Evolutionary conservation across 169 alveolate genomes (phyloP).

Genomic region (Plasmodium malariae): DNA sequence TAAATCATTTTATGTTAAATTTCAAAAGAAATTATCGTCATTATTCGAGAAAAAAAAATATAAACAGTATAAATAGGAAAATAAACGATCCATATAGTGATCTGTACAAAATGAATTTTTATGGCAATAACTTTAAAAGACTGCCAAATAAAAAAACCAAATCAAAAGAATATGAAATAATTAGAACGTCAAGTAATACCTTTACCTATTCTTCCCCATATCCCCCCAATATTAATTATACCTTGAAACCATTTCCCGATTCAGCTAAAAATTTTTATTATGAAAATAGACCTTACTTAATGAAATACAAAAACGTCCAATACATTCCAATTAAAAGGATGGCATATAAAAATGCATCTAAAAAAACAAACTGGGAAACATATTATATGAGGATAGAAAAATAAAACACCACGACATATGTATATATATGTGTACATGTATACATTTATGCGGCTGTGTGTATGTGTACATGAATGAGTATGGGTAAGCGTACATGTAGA

Average conservation of each 20-base stretch:
- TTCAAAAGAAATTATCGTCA: conserved; percentile 61
- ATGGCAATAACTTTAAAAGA: conserved; percentile 52
- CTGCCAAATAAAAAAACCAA: conserved; percentile 83
- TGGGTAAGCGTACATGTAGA: too few relatives aligned
- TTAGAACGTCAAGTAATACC: conserved; percentile 78
- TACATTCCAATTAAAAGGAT: conserved; percentile 81
- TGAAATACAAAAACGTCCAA: conserved; percentile 84
- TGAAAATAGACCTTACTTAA: conserved; percentile 78
- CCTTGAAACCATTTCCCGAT: conserved; percentile 83
- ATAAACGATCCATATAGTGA: conserved; percentile 75
- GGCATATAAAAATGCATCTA: conserved; percentile 47
- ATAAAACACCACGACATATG: not conserved
- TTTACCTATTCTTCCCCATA: conserved; percentile 81
- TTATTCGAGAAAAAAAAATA: conserved; percentile 68
- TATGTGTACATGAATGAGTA: too few relatives aligned
- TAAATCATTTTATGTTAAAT: conserved; percentile 27
- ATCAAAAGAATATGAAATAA: conserved; percentile 79
- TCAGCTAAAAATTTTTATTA: conserved; percentile 79
- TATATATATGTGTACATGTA: not conserved
- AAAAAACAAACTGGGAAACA: conserved; percentile 63
- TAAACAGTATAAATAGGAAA: conserved; percentile 48
- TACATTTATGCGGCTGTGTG: too few relatives aligned
- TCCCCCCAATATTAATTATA: conserved; percentile 85
- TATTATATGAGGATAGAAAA: conserved; percentile 57
- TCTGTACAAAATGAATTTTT: conserved; percentile 47